phyloP scores from a whole-genome alignment of 495 filamentous ascomycete species.

The Aeminium ludgeri region DNA sequence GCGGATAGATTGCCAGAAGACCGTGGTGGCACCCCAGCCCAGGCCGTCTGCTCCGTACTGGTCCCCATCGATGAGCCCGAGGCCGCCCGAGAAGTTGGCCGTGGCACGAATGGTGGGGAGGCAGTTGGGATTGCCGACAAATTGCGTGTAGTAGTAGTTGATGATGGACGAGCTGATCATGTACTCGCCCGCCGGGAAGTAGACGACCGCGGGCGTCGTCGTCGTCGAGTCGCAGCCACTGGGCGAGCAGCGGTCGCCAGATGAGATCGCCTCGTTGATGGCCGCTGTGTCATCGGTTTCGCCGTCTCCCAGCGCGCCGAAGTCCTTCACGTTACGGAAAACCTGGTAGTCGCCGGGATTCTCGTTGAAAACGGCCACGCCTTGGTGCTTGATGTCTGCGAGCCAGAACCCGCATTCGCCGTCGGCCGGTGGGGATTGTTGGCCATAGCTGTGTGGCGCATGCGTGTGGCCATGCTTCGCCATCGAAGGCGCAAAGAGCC shows the following conservation, averaged over 20 bases:
- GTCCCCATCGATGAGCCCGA: constrained; percentile 43
- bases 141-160: constrained; percentile 25
- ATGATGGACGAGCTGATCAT: constrained; percentile 21
- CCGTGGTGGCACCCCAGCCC: constrained; percentile 39
- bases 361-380: constrained; percentile 21
- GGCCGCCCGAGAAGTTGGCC: constrained; percentile 33
- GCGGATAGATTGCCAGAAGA: constrained; percentile 62
- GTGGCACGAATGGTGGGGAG: constrained; percentile 50
- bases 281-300: constrained; percentile 34
- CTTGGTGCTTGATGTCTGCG: constrained; percentile 23
- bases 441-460: no score
- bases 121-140: constrained; percentile 38
- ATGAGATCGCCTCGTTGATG: constrained; percentile 31
- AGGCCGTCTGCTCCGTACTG: constrained; percentile 17
- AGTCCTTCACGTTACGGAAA: constrained; percentile 40
- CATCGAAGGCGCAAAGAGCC: no score
- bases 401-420: constrained; percentile 19
- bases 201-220: constrained; percentile 34
- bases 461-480: no score
- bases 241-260: constrained; percentile 20
- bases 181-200: constrained; percentile 40
- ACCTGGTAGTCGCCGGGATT: constrained; percentile 30
- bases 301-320: constrained; percentile 33
- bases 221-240: constrained; percentile 27
- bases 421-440: background rate